These are phyloP conservation scores for Capsicum pubescens DNA, from an alignment of 257 asterid species.

Conservation along the genomic window DNA sequence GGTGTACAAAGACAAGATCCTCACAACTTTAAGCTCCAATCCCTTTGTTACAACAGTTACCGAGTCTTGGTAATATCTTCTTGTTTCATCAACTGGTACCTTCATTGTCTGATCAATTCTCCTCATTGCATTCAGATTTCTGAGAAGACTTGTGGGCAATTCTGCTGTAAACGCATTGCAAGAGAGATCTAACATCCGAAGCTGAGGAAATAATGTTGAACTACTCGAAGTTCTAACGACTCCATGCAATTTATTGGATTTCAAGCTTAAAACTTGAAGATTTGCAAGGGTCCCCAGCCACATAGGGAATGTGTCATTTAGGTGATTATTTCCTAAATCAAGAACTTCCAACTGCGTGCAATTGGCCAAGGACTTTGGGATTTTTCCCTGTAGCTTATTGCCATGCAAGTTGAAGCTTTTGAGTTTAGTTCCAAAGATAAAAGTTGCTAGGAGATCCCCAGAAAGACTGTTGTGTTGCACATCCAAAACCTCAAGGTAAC, in stretches of 20 bases:
- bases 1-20: not conserved
- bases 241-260: not conserved
- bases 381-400: slow-evolving; percentile 32
- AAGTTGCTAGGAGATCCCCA: slow-evolving; percentile 28
- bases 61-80: not conserved
- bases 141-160: not conserved
- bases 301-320: slow-evolving; percentile 5
- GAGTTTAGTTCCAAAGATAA: not conserved
- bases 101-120: not conserved
- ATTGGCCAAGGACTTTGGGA: slow-evolving; percentile 24
- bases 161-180: not conserved
- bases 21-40: not conserved
- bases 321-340: not conserved
- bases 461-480: slow-evolving; percentile 28
- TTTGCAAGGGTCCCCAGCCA: not conserved
- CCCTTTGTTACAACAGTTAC: not conserved
- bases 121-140: not conserved
- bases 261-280: not conserved
- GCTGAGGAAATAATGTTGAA: not conserved
- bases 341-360: not conserved
- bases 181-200: not conserved
- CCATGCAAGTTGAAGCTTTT: not conserved
- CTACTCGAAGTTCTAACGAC: not conserved
- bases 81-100: not conserved
- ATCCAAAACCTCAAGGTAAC: slow-evolving; percentile 26